These are phyloP conservation scores for Cytospora chrysosperma DNA, from an alignment of 2,329 filamentous ascomycete genomes.

Conservation along the genomic window DNA sequence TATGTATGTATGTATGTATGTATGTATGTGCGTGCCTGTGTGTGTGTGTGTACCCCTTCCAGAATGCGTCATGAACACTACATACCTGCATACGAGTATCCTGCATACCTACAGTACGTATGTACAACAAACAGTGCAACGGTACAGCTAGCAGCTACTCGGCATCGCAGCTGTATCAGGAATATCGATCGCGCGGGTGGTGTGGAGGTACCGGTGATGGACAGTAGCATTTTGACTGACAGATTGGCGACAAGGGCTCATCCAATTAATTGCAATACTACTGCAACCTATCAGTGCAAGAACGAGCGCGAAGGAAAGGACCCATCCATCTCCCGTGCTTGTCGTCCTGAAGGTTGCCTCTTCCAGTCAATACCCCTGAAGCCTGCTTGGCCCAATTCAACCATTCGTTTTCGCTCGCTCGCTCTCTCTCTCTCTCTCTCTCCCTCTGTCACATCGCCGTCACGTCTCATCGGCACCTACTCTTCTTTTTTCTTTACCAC, in stretches of 20 bases:
- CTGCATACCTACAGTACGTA: no score
- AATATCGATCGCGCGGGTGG: neutral
- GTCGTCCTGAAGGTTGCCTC: constrained; percentile 18
- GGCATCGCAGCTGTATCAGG: neutral
- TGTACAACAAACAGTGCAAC: no score
- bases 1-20: no score
- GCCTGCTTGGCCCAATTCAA: constrained; percentile 11
- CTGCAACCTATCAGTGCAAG: constrained; percentile 15
- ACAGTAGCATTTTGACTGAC: constrained; percentile 10
- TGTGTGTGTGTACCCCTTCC: no score
- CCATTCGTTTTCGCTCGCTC: constrained; percentile 5
- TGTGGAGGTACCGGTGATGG: neutral
- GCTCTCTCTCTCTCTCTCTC: no score
- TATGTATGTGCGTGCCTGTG: no score
- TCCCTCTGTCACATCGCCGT: constrained; percentile 7
- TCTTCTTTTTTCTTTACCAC: neutral
- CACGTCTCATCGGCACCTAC: neutral
- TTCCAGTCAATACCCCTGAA: constrained; percentile 23
- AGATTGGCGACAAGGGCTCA: constrained; percentile 17
- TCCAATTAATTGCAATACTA: constrained; percentile 24
- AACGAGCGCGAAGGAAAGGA: constrained; percentile 12
- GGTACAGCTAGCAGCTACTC: neutral
- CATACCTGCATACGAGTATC: no score
- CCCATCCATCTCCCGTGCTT: constrained; percentile 11
- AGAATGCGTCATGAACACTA: no score